phyloP scores from a whole-genome alignment of 2,329 filamentous ascomycete genomes.

The Colletotrichum magnum region DNA sequence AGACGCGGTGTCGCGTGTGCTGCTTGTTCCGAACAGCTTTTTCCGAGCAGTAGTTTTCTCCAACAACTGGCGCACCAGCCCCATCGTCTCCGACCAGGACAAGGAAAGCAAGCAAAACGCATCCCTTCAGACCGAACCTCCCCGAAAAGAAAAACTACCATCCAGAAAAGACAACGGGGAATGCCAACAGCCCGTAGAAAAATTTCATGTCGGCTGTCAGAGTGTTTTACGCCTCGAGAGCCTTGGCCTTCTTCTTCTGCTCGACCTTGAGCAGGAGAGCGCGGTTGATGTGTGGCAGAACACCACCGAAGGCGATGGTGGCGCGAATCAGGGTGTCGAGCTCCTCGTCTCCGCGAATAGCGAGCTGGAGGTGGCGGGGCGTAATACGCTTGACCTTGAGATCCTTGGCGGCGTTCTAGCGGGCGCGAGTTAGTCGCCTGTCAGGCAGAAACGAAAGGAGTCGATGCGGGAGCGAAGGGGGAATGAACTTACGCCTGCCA shows the following conservation, averaged over 20 bases:
- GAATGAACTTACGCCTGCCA: slow-evolving; percentile 81
- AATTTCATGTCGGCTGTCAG: neutral
- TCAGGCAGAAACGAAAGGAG: slow-evolving; percentile 25
- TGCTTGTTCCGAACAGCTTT: slow-evolving; percentile 14
- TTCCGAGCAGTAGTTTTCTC: slow-evolving; percentile 7
- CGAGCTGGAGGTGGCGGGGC: slow-evolving; percentile 95
- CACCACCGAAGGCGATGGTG: slow-evolving; percentile 98
- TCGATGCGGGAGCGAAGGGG: slow-evolving; percentile 18
- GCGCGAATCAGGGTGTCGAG: slow-evolving; percentile 97
- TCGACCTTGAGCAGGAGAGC: slow-evolving; percentile 95
- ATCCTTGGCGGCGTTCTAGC: slow-evolving; percentile 94
- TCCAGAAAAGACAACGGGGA: slow-evolving; percentile 33
- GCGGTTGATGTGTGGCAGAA: slow-evolving; percentile 98
- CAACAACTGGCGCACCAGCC: slow-evolving; percentile 28
- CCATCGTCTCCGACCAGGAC: slow-evolving; percentile 30
- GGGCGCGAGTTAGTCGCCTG: slow-evolving; percentile 36
- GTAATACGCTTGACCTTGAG: slow-evolving; percentile 99
- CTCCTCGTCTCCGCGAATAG: slow-evolving; percentile 98
- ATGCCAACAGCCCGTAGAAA: slow-evolving; percentile 18
- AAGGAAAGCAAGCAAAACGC: slow-evolving; percentile 30
- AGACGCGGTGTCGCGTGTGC: slow-evolving; percentile 21
- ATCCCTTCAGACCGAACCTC: slow-evolving; percentile 32
- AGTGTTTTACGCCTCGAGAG: slow-evolving; percentile 44
- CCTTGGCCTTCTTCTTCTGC: slow-evolving; percentile 91
- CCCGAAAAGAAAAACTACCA: slow-evolving; percentile 18